phyloP scores from a whole-genome alignment of 257 asterid species.

The Solanum gandarillasii region DNA sequence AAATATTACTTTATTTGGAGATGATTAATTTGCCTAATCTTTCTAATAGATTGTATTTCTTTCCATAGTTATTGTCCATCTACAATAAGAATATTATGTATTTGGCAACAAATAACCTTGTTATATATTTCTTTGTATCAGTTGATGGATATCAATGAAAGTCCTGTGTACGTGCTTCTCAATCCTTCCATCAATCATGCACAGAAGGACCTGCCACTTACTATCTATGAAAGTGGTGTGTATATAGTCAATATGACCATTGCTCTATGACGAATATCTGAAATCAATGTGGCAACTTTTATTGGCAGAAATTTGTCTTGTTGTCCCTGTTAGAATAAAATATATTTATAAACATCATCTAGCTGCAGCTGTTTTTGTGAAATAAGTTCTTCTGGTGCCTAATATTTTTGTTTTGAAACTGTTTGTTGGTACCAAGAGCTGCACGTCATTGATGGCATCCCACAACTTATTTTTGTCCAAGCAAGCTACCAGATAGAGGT shows the following conservation, averaged over 20 bases:
- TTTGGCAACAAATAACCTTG: neutral
- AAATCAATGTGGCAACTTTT: neutral
- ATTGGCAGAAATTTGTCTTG: neutral
- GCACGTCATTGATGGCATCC: slow-evolving; percentile 88
- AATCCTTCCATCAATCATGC: slow-evolving; percentile 87
- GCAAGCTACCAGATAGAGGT: slow-evolving; percentile 95
- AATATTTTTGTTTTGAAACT: slow-evolving; percentile 3
- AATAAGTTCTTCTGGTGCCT: neutral
- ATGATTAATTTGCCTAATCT: neutral
- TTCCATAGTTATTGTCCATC: neutral
- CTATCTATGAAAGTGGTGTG: slow-evolving; percentile 93
- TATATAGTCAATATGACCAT: neutral
- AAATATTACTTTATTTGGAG: neutral
- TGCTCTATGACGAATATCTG: neutral
- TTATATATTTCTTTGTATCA: slow-evolving; percentile 12
- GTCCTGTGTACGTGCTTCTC: slow-evolving; percentile 87
- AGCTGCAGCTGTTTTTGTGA: neutral
- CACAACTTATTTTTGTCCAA: slow-evolving; percentile 85
- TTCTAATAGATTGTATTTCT: neutral
- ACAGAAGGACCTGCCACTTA: slow-evolving; percentile 86
- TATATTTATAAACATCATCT: neutral
- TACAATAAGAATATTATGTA: neutral
- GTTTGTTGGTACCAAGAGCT: slow-evolving; percentile 44
- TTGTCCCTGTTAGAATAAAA: neutral
- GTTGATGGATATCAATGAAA: slow-evolving; percentile 95